These are phyloP conservation scores for Syncephalis fuscata DNA, from an alignment of 371 early-diverging fungal species.

Conservation along the genomic window DNA sequence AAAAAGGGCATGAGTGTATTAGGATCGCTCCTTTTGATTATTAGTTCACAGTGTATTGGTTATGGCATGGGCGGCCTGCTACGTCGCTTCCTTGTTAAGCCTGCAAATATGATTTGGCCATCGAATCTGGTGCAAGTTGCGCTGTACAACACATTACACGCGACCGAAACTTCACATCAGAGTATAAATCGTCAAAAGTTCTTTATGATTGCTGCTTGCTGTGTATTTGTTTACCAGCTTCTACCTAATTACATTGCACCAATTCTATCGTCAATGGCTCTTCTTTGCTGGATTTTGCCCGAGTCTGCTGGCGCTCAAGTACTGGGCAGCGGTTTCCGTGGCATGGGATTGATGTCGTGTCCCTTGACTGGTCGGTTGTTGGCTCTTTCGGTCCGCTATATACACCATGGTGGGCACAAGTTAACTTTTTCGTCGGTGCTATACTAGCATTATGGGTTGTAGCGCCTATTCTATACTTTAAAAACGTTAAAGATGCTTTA, in stretches of 20 bases:
- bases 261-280: conserved; percentile 21
- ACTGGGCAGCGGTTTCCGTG: conserved; percentile 20
- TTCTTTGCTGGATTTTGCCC: conserved; percentile 22
- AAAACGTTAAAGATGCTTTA: conserved; percentile 21
- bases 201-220: no score
- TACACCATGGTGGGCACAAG: conserved; percentile 18
- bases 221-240: conserved; percentile 28
- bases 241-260: conserved; percentile 39
- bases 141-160: conserved; percentile 53
- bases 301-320: conserved; percentile 28
- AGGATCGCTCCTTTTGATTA: not conserved
- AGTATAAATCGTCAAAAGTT: no score
- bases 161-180: not conserved
- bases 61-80: conserved; percentile 71
- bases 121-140: conserved; percentile 52
- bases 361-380: conserved; percentile 16
- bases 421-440: conserved; percentile 19
- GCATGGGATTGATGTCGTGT: conserved; percentile 19
- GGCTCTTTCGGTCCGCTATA: conserved; percentile 15
- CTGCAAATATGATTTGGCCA: conserved; percentile 81
- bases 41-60: conserved; percentile 58
- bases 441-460: conserved; percentile 57
- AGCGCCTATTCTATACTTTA: conserved; percentile 48
- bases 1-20: no score
- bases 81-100: conserved; percentile 63